Evolutionary conservation across 768 basidiomycete genomes (phyloP).

Genomic region (Auricularia sp.): DNA sequence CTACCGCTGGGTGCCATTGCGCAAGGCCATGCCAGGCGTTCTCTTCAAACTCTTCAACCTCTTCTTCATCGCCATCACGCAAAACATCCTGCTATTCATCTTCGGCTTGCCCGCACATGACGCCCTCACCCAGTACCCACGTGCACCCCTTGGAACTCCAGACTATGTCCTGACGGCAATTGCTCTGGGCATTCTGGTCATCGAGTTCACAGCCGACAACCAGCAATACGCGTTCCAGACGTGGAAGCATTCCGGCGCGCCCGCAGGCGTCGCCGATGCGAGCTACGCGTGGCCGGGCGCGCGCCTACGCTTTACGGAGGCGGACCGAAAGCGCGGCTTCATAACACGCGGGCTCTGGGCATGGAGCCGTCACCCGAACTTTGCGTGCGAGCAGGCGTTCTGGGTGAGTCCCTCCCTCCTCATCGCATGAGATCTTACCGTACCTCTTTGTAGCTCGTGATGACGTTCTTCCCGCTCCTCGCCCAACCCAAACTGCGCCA

Average conservation of each 20-base stretch:
- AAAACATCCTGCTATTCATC: slow-evolving; percentile 71
- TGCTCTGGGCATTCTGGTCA: slow-evolving; percentile 46
- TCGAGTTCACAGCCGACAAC: slow-evolving; percentile 84
- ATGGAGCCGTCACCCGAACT: slow-evolving; percentile 88
- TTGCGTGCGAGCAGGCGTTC: slow-evolving; percentile 80
- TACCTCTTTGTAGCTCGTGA: slow-evolving; percentile 42
- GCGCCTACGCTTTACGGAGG: slow-evolving; percentile 53
- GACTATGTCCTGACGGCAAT: slow-evolving; percentile 55
- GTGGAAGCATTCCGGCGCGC: slow-evolving; percentile 50
- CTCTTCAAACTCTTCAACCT: slow-evolving; percentile 58
- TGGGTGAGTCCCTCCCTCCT: slow-evolving; percentile 44
- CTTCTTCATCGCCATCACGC: slow-evolving; percentile 63
- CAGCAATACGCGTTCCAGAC: slow-evolving; percentile 61
- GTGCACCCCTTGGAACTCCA: slow-evolving; percentile 39
- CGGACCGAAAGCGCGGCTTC: slow-evolving; percentile 72
- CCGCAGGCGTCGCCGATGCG: slow-evolving; percentile 28
- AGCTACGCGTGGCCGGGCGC: slow-evolving; percentile 55
- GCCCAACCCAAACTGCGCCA: slow-evolving; percentile 25
- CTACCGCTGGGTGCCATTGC: slow-evolving; percentile 81
- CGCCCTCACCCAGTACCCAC: slow-evolving; percentile 45
- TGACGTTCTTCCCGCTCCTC: slow-evolving; percentile 52
- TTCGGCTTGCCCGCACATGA: slow-evolving; percentile 54
- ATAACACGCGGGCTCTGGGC: slow-evolving; percentile 77
- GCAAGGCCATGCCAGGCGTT: slow-evolving; percentile 43
- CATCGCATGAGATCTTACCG: slow-evolving; percentile 2